phyloP scores from a whole-genome alignment of 2,329 filamentous ascomycete genomes.

The Talaromyces pinophilus region DNA sequence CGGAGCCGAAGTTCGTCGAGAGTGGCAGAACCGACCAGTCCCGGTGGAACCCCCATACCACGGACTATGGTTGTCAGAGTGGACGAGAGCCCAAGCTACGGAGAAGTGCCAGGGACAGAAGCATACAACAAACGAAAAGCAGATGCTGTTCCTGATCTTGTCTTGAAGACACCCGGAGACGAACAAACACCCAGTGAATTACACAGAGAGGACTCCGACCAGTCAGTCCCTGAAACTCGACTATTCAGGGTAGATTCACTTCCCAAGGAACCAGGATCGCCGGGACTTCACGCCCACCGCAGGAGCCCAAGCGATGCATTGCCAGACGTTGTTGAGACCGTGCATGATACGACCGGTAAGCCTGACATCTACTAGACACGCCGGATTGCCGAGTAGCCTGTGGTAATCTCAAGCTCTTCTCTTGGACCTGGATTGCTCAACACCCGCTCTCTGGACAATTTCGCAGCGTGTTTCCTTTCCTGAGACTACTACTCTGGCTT shows the following conservation, averaged over 20 bases:
- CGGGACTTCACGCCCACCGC: constrained; percentile 41
- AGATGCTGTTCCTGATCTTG: constrained; percentile 61
- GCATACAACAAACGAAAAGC: constrained; percentile 59
- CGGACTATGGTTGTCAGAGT: constrained; percentile 64
- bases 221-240: constrained; percentile 46
- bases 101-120: constrained; percentile 62
- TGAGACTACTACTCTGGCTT: constrained; percentile 12
- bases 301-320: constrained; percentile 45
- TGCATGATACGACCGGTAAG: constrained; percentile 60
- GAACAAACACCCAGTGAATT: constrained; percentile 30
- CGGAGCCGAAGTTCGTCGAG: constrained; percentile 45
- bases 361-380: constrained; percentile 33
- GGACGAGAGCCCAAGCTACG: constrained; percentile 59
- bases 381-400: constrained; percentile 35
- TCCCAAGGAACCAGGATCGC: constrained; percentile 35
- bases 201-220: constrained; percentile 28
- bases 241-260: constrained; percentile 47
- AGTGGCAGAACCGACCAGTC: constrained; percentile 47
- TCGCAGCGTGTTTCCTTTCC: constrained; percentile 29
- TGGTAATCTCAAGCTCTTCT: constrained; percentile 15
- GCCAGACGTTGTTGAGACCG: constrained; percentile 46
- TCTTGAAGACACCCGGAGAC: constrained; percentile 52
- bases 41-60: constrained; percentile 57
- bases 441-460: constrained; percentile 46
- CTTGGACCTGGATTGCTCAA: constrained; percentile 42